Evolutionary conservation across 805 yeast species (phyloP).

Genomic region (Hanseniaspora osmophila): DNA sequence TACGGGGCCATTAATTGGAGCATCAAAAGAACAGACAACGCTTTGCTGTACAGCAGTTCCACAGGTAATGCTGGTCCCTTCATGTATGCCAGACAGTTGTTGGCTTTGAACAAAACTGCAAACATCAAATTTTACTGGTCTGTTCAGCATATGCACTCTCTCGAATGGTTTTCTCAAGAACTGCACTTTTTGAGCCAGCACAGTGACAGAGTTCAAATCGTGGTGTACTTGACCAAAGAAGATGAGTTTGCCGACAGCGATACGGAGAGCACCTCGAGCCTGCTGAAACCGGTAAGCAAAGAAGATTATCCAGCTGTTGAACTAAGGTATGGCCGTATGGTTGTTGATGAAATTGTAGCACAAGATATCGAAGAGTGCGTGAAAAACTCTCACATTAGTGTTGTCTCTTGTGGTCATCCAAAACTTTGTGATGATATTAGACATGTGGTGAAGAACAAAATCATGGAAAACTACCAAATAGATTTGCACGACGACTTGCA

Average conservation of each 20-base stretch:
- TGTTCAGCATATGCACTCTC: conserved; percentile 9
- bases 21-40: conserved; percentile 24
- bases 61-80: conserved; percentile 34
- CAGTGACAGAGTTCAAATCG: conserved; percentile 10
- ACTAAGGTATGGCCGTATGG: conserved; percentile 34
- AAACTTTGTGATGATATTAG: conserved; percentile 40
- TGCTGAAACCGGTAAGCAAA: conserved; percentile 8
- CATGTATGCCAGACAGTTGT: conserved; percentile 7
- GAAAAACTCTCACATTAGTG: conserved; percentile 29
- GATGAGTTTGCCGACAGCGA: not conserved
- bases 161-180: conserved; percentile 12
- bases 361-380: conserved; percentile 26
- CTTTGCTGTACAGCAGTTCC: conserved; percentile 32
- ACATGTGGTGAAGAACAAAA: conserved; percentile 25
- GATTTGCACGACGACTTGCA: conserved; percentile 46
- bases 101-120: conserved; percentile 3
- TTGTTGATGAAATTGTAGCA: conserved; percentile 24
- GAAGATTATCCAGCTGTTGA: conserved; percentile 23
- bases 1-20: conserved; percentile 30
- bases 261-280: no score
- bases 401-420: conserved; percentile 44
- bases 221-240: conserved; percentile 45
- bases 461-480: conserved; percentile 20
- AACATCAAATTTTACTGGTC: conserved; percentile 9
- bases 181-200: conserved; percentile 6